Percentiles rank a stretch among this genome's conserved stretches.
phyloP scores from a whole-genome alignment of 495 filamentous ascomycete species.

The Aspergillus sclerotiicarbonarius region DNA sequence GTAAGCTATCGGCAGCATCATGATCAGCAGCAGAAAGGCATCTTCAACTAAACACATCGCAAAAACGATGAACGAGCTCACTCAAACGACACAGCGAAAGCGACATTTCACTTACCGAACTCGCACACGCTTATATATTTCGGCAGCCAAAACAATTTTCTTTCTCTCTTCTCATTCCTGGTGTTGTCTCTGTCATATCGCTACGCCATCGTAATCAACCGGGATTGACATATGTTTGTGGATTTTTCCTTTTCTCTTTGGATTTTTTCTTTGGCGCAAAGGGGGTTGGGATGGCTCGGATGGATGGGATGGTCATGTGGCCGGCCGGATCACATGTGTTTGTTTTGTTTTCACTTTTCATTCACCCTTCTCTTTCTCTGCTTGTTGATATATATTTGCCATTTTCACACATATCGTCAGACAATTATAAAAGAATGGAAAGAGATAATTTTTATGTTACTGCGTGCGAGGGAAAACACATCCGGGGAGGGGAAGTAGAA shows the following conservation, averaged over 20 bases:
- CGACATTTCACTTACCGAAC: not conserved
- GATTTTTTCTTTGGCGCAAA: constrained; percentile 1
- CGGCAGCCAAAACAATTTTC: not conserved
- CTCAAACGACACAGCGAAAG: not conserved
- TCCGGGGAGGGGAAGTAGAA: not conserved
- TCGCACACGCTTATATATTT: not conserved
- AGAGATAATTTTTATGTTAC: not conserved
- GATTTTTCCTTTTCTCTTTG: constrained; percentile 12
- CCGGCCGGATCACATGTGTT: not conserved
- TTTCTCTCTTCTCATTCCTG: constrained; percentile 1
- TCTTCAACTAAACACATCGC: not conserved
- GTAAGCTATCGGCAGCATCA: constrained; percentile 11
- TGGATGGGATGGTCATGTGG: not conserved
- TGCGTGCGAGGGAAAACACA: not conserved
- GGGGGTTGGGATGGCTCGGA: not conserved
- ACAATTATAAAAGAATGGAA: constrained; percentile 1
- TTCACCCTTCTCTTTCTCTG: not conserved
- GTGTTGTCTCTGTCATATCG: constrained; percentile 12
- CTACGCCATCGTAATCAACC: constrained; percentile 12
- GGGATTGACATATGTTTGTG: constrained; percentile 18
- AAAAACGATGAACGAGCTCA: not conserved
- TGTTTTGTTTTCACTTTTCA: constrained; percentile 1
- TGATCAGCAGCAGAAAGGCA: not conserved
- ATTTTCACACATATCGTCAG: not conserved
- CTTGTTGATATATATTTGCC: constrained; percentile 1